phyloP scores from a whole-genome alignment of 108 stramenopile species.

The Pseudonitzschia multiseries region DNA sequence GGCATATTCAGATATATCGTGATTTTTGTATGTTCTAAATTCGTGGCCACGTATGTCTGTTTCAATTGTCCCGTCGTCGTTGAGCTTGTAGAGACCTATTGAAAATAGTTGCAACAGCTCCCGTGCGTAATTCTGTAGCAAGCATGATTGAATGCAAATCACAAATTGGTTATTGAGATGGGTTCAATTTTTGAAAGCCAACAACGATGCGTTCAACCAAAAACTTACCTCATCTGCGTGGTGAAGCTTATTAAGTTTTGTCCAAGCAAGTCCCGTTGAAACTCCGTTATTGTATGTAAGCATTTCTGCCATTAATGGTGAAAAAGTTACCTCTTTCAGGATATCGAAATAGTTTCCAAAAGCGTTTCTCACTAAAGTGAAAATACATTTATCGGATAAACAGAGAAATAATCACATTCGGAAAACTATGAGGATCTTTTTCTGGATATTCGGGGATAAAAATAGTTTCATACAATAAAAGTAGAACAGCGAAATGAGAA shows the following conservation, averaged over 20 bases:
- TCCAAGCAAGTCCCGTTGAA: slow-evolving; percentile 50
- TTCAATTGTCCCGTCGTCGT: slow-evolving; percentile 44
- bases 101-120: slow-evolving; percentile 61
- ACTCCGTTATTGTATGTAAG: slow-evolving; percentile 51
- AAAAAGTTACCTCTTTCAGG: slow-evolving; percentile 65
- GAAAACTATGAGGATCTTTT: neutral
- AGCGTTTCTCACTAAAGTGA: slow-evolving; percentile 65
- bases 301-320: slow-evolving; percentile 70
- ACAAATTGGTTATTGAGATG: neutral
- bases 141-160: neutral
- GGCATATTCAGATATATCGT: slow-evolving; percentile 49
- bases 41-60: slow-evolving; percentile 24
- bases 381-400: neutral
- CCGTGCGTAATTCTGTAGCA: slow-evolving; percentile 26
- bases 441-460: slow-evolving; percentile 8
- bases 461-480: neutral
- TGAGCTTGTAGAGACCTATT: slow-evolving; percentile 43
- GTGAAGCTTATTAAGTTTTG: slow-evolving; percentile 14
- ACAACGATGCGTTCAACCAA: neutral
- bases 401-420: neutral
- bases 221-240: slow-evolving; percentile 24
- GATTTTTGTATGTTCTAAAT: slow-evolving; percentile 40
- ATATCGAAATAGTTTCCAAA: slow-evolving; percentile 80
- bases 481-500: slow-evolving; percentile 7
- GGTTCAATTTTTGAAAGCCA: neutral